phyloP scores from a whole-genome alignment of 1,284 basidiomycete genomes.

The Rhodofomes roseus region DNA sequence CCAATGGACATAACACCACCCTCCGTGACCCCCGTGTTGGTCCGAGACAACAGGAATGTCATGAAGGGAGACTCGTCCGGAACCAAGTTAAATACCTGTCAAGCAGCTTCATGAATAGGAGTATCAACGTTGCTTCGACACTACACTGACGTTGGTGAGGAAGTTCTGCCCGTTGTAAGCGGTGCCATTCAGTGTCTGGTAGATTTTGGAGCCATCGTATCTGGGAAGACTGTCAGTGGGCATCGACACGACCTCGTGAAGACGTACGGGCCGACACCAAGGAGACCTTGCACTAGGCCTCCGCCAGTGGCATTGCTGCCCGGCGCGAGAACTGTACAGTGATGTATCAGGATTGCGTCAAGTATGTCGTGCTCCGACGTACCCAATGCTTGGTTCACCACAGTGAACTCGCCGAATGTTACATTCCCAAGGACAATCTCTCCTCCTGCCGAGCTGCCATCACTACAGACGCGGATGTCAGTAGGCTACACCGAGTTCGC shows the following conservation, averaged over 20 bases:
- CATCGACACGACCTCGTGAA: too few species aligned
- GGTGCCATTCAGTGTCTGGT: not conserved
- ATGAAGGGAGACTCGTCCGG: not conserved
- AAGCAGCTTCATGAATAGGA: not conserved
- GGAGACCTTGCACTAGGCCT: not conserved
- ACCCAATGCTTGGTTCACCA: constrained; percentile 2
- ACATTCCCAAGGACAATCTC: constrained; percentile 2
- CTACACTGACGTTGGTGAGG: not conserved
- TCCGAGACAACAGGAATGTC: not conserved
- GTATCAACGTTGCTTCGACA: not conserved
- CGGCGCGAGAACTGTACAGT: not conserved
- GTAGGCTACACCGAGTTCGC: not conserved
- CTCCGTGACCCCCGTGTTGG: not conserved
- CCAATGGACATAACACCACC: not conserved
- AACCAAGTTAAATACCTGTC: not conserved
- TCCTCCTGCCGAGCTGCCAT: not conserved
- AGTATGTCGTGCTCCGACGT: not conserved
- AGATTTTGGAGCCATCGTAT: not conserved
- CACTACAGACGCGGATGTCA: not conserved
- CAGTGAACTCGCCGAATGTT: constrained; percentile 1
- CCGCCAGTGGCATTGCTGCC: not conserved
- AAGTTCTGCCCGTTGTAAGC: not conserved
- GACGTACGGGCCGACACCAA: not conserved
- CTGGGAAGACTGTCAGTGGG: not conserved
- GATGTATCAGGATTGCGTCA: not conserved